A percentile compares a stretch with the other conserved stretches of the same genome.
Conservation (phyloP, 2,329 filamentous ascomycete species). For the Emergomyces orientalis region DNA sequence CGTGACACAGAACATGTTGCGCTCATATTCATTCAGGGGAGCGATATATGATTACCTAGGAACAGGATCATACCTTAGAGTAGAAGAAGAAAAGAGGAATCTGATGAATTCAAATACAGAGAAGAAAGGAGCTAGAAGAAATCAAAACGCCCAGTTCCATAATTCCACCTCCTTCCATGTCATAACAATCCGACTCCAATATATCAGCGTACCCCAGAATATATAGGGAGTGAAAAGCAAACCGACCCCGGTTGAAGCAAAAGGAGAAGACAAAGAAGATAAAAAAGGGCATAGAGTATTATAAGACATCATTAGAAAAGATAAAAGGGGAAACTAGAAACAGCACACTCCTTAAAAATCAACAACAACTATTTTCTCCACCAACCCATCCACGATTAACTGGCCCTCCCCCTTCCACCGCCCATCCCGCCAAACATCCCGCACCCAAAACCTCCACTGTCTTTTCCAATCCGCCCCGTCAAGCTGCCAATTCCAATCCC, state of each 20-base stretch:
- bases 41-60: neutral
- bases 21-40: neutral
- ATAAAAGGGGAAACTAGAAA: neutral
- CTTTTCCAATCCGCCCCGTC: constrained; percentile 16
- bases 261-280: neutral
- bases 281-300: neutral
- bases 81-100: neutral
- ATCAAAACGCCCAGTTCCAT: neutral
- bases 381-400: constrained; percentile 31
- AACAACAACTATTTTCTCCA: constrained; percentile 32
- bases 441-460: constrained; percentile 27
- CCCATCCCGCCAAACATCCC: constrained; percentile 32
- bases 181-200: neutral
- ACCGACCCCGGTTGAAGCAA: neutral
- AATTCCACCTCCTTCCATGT: neutral
- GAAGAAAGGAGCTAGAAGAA: neutral
- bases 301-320: constrained; percentile 1
- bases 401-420: constrained; percentile 36
- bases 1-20: neutral
- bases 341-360: constrained; percentile 6
- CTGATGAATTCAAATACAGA: neutral
- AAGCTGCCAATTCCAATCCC: constrained; percentile 21
- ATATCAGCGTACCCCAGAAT: neutral
- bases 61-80: neutral
- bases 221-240: neutral